These are phyloP conservation scores for Candida chilensis DNA, from an alignment of 805 yeast species.

Conservation along the genomic window DNA sequence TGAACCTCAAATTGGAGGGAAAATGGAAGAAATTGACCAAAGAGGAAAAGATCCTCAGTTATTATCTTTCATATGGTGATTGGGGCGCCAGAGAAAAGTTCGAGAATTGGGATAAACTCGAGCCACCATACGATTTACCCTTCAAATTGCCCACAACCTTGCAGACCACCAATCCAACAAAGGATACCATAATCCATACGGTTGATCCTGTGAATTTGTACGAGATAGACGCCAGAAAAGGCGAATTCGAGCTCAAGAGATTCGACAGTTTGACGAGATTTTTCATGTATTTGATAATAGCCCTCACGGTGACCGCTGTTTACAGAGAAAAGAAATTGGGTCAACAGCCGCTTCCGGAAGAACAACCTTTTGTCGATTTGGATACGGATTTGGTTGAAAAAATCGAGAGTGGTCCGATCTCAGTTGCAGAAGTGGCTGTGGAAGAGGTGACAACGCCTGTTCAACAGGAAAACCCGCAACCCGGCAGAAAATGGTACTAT, in stretches of 20 bases:
- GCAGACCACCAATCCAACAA: conserved; percentile 13
- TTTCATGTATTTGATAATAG: conserved; percentile 36
- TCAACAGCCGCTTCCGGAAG: conserved; percentile 13
- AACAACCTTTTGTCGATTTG: conserved; percentile 7
- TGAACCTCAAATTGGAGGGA: conserved; percentile 36
- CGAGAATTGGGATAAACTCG: conserved; percentile 28
- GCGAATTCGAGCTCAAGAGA: conserved; percentile 35
- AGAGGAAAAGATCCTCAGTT: conserved; percentile 46
- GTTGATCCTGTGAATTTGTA: conserved; percentile 23
- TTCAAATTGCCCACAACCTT: conserved; percentile 32
- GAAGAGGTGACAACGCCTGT: conserved; percentile 8
- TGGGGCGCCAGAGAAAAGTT: conserved; percentile 64
- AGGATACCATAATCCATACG: conserved; percentile 11
- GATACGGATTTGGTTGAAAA: conserved; percentile 2
- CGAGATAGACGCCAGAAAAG: conserved; percentile 31
- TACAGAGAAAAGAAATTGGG: conserved; percentile 46
- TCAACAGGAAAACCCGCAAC: conserved; percentile 7
- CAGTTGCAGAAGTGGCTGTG: conserved; percentile 9
- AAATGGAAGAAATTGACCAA: conserved; percentile 45
- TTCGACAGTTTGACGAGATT: conserved; percentile 51
- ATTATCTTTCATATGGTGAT: conserved; percentile 58
- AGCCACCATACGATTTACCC: conserved; percentile 53
- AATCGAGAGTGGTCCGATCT: conserved; percentile 7
- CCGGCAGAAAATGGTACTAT: conserved; percentile 36
- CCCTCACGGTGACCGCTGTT: conserved; percentile 41